A percentile compares a stretch with the other conserved stretches of the same genome.
Conservation (phyloP, 306 rosid genomes). For the Quercus dentata region DNA sequence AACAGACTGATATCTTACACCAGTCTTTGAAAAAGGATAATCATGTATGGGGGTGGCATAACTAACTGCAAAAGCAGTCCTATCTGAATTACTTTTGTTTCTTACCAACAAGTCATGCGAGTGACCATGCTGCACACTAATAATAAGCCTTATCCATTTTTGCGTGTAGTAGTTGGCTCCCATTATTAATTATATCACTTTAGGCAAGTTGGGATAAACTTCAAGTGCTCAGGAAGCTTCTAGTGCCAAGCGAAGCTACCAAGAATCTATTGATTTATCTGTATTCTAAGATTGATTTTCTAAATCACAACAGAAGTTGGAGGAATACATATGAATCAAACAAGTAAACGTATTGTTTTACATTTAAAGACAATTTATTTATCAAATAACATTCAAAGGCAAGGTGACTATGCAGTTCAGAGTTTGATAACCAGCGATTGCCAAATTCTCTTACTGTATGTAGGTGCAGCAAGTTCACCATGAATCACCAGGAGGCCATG, state of each 20-base stretch:
- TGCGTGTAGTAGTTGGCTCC: neutral
- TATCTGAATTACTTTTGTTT: neutral
- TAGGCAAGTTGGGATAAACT: neutral
- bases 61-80: neutral
- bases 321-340: too few relatives aligned
- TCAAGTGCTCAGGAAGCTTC: neutral
- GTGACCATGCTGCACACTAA: neutral
- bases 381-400: too few relatives aligned
- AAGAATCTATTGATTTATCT: neutral
- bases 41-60: neutral
- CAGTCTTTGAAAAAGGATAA: neutral
- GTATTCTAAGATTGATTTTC: neutral
- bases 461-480: too few relatives aligned
- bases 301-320: too few relatives aligned
- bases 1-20: neutral
- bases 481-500: too few relatives aligned
- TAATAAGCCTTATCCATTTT: neutral
- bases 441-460: too few relatives aligned
- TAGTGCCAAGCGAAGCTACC: neutral
- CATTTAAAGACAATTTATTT: too few relatives aligned
- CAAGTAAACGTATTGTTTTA: too few relatives aligned
- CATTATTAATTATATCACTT: neutral
- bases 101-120: constrained; percentile 1
- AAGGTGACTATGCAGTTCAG: too few relatives aligned
- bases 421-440: too few relatives aligned